These are phyloP conservation scores for Kitagawia praeruptora DNA, from an alignment of 129 eudicot genomes.

Conservation along the genomic window DNA sequence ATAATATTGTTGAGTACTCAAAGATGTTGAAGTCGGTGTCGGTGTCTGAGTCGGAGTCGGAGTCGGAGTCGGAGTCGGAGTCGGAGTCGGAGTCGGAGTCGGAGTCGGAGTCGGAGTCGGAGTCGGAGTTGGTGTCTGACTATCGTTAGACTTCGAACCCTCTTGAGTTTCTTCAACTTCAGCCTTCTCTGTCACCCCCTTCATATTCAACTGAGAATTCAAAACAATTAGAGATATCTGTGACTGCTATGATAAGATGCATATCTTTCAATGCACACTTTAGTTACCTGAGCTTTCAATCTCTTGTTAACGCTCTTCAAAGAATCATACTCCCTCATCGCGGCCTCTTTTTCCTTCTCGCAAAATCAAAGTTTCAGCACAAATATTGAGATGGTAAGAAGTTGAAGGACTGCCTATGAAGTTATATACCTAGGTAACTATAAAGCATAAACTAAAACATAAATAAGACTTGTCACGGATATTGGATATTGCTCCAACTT, in stretches of 20 bases:
- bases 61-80: too few relatives aligned
- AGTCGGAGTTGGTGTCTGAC: conserved; percentile 2
- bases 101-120: too few relatives aligned
- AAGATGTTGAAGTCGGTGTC: conserved; percentile 15
- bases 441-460: not conserved
- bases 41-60: too few relatives aligned
- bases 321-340: conserved; percentile 30
- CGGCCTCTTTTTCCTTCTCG: conserved; percentile 48
- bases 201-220: conserved; percentile 25
- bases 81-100: not conserved
- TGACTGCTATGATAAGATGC: not conserved
- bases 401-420: not conserved
- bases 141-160: conserved; percentile 10
- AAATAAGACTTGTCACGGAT: not conserved
- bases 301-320: conserved; percentile 37
- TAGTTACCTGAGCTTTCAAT: conserved; percentile 52
- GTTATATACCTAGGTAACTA: not conserved
- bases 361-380: not conserved
- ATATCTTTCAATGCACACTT: not conserved
- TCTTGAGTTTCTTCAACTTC: conserved; percentile 26
- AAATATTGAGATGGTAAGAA: not conserved
- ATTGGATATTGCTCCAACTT: not conserved
- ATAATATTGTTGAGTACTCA: conserved; percentile 17
- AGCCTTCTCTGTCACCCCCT: conserved; percentile 29
- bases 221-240: not conserved